Evolutionary conservation across 1,284 basidiomycete genomes (phyloP), one percentile per base, ranked within the genome.

Genomic region (Trichosporon ovoides): DNA sequence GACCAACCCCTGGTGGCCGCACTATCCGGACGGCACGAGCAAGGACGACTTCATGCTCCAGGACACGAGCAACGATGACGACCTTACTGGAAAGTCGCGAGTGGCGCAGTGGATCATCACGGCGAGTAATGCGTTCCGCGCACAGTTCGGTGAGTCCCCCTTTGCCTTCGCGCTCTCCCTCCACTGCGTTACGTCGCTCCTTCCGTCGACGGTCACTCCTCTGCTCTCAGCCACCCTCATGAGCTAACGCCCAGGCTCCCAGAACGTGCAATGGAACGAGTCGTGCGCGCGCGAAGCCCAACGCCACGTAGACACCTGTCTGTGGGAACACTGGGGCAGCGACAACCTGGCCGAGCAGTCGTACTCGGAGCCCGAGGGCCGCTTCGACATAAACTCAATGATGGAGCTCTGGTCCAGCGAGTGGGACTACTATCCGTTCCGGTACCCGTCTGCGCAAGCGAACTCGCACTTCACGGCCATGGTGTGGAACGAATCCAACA

Each of bases 361-460:
- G 3, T 53, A 40, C 22, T 53, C 49, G 3, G 40, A 38, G 6
- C 48, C 38, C 12, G 20, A 18, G 0, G 50, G 40, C 31, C 57
- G 58, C 22, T 62, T 59, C 33, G 55, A 57, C 20, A 36, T 62
- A 19, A 56, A 56, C 40, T 51, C 55, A 19, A 62, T 62, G 61
- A 53, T 55, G 19, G 55, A 36, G 40, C 57, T 62, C 53, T 62
- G 61, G 61, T 55, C 61, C 9, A 46, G 20, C 31, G 61, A 62
- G 43, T 62, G 61, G 61, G 60, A 56, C 43, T 59, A 62, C 53
- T 62, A 62, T 36, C 61, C 61, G 3, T 62, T 59, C 53, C 40
- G 49, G 22, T 43, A 57, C 11, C 58, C 61, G 1, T 53, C 59
- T 16, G 35, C 20, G 16, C 38, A 62, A 50, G 58, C 38, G 2